phyloP scores from a whole-genome alignment of 2,329 filamentous ascomycete genomes.

The Penicillium expansum region DNA sequence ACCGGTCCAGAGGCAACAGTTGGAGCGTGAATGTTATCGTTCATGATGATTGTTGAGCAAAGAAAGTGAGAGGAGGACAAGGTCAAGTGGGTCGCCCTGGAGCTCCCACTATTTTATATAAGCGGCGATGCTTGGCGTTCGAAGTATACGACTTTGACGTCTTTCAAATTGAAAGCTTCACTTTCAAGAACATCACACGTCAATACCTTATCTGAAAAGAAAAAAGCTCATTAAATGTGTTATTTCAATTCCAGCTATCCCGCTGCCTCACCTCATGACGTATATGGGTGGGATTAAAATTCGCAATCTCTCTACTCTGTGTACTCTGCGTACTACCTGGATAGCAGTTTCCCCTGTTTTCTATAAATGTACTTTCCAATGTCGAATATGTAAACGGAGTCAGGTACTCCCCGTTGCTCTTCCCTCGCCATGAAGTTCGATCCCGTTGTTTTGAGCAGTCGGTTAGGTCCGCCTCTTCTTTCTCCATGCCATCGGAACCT shows the following conservation, averaged over 20 bases:
- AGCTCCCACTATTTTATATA: conserved; percentile 13
- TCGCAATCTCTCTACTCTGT: conserved; percentile 6
- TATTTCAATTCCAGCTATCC: conserved; percentile 21
- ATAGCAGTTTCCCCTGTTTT: neutral
- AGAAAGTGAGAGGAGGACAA: conserved; percentile 17
- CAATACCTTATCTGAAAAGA: neutral
- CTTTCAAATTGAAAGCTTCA: neutral
- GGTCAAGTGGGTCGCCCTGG: conserved; percentile 16
- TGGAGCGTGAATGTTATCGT: conserved; percentile 61
- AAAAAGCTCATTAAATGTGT: neutral
- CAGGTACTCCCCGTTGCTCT: neutral
- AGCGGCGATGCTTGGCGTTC: conserved; percentile 17
- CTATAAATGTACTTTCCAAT: neutral
- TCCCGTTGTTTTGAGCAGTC: neutral
- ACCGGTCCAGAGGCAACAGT: conserved; percentile 76
- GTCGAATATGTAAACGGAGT: neutral
- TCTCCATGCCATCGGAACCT: conserved; percentile 12
- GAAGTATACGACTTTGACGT: neutral
- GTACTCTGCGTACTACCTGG: conserved; percentile 3
- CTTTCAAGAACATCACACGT: neutral
- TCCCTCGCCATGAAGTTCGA: conserved; percentile 1
- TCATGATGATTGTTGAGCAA: conserved; percentile 58
- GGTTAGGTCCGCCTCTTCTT: neutral
- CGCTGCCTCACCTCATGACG: conserved; percentile 17
- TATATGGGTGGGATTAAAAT: conserved; percentile 27